Evolutionary conservation across 257 asterid genomes (phyloP).

Genomic region (Solanum bulbocastanum): DNA sequence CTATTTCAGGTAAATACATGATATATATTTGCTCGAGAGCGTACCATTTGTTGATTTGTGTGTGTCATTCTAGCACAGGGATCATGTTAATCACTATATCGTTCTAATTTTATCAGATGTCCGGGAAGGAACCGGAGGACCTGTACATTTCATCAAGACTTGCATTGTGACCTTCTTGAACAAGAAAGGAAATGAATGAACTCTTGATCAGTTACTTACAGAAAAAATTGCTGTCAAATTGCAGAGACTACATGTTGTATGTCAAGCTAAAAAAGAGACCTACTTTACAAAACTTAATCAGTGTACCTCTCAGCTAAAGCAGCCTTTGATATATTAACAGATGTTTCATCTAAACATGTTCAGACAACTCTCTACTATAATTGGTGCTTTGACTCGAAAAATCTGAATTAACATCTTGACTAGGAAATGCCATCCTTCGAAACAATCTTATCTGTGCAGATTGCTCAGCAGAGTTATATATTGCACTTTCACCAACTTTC

Average conservation of each 20-base stretch:
- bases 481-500: conserved; percentile 80
- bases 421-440: conserved; percentile 77
- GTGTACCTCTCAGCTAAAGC: conserved; percentile 13
- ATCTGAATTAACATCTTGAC: conserved; percentile 52
- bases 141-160: not conserved
- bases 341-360: not conserved
- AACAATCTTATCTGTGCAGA: conserved; percentile 78
- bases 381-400: conserved; percentile 39
- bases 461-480: conserved; percentile 61
- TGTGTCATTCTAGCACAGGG: not conserved
- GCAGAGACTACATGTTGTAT: not conserved
- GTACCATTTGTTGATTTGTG: not conserved
- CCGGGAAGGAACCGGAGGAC: not conserved
- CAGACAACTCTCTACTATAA: conserved; percentile 9
- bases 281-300: conserved; percentile 12
- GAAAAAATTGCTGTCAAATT: conserved; percentile 12
- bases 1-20: too few species aligned
- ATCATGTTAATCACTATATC: not conserved
- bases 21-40: not conserved
- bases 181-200: not conserved
- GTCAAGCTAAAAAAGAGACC: conserved; percentile 12
- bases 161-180: not conserved
- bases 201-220: conserved; percentile 14
- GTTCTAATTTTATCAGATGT: not conserved
- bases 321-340: not conserved